Conservation (phyloP, 129 eudicot genomes). For the Heracleum sosnowskyi region DNA sequence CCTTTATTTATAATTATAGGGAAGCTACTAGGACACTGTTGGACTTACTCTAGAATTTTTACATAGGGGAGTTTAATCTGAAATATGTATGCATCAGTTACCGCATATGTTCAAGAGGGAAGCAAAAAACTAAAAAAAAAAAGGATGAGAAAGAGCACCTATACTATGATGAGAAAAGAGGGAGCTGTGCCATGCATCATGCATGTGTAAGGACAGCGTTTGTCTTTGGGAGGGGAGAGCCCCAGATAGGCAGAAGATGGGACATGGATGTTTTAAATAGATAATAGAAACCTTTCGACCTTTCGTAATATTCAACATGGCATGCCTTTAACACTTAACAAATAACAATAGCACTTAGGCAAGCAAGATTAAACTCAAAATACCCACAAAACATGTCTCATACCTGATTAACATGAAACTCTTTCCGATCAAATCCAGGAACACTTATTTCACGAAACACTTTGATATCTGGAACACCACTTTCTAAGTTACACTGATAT, state of each 20-base stretch:
- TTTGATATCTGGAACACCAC: conserved; percentile 42
- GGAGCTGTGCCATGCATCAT: neutral
- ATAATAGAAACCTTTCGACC: neutral
- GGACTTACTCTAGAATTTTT: neutral
- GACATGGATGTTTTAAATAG: neutral
- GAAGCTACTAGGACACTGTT: too few species aligned
- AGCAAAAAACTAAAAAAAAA: too few species aligned
- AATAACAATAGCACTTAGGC: neutral
- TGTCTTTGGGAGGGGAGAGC: neutral
- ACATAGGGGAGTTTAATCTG: neutral
- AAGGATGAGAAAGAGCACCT: neutral
- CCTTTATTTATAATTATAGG: too few species aligned
- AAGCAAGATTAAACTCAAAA: neutral
- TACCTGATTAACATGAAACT: conserved; percentile 69
- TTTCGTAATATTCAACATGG: neutral
- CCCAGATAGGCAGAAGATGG: neutral
- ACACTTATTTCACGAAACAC: conserved; percentile 58
- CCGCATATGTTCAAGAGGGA: neutral
- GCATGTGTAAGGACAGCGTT: neutral
- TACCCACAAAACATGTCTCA: neutral
- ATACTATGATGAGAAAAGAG: neutral
- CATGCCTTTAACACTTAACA: neutral
- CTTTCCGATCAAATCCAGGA: conserved; percentile 63
- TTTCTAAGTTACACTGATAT: conserved; percentile 46
- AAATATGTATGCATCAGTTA: neutral